phyloP scores from a whole-genome alignment of 208 protist genomes.

The Phytomonas sp. region DNA sequence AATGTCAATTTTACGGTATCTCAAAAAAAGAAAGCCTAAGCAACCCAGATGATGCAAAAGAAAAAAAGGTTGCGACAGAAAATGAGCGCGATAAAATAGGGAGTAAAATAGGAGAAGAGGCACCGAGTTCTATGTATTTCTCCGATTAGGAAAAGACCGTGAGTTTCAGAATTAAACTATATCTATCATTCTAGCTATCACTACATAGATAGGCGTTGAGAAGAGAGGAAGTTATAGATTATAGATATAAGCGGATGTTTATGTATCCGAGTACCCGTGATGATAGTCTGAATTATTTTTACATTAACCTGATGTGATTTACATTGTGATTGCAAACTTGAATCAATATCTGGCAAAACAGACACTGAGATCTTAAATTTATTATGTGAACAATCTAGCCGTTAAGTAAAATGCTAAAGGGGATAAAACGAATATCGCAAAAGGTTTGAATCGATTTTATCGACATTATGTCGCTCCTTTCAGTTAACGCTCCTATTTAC shows the following conservation, averaged over 20 bases:
- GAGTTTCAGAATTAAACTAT: not conserved
- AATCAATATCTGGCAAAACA: not conserved
- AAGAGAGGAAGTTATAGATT: slow-evolving; percentile 1
- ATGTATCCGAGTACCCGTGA: not conserved
- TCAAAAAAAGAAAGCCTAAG: too few species aligned
- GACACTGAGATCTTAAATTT: not conserved
- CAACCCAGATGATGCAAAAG: too few species aligned
- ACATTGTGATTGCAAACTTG: not conserved
- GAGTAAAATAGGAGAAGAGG: too few species aligned
- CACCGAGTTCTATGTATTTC: too few species aligned
- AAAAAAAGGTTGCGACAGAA: too few species aligned
- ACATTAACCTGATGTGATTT: not conserved
- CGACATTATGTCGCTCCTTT: not conserved
- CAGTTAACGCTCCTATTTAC: not conserved
- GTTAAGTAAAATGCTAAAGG: not conserved
- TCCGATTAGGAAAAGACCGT: too few species aligned
- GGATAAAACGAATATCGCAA: not conserved
- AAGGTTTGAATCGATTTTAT: not conserved
- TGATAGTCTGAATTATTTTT: slow-evolving; percentile 2
- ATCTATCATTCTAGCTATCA: not conserved
- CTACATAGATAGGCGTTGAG: not conserved
- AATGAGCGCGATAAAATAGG: too few species aligned
- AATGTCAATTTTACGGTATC: too few species aligned
- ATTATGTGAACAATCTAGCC: not conserved
- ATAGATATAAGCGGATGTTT: not conserved